Percentiles rank a stretch among this genome's conserved stretches.
Evolutionary conservation across 176 grass and related monocot species (phyloP).

Genomic region (Thinopyrum elongatum): DNA sequence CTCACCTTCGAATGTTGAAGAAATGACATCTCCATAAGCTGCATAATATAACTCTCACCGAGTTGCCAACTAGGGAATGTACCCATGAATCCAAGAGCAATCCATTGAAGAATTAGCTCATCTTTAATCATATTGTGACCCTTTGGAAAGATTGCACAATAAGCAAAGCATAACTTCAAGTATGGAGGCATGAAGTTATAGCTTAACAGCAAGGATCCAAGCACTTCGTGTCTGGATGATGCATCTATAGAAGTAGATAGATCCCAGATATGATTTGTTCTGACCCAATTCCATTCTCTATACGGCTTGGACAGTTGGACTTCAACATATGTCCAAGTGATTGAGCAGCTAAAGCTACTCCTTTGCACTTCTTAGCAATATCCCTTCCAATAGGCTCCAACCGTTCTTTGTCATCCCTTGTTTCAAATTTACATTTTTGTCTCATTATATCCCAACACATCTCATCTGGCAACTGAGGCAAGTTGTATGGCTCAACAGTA

Average conservation of each 20-base stretch:
- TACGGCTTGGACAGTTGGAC: background rate
- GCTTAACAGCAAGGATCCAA: background rate
- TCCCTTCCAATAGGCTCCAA: background rate
- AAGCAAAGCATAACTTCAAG: conserved; percentile 25
- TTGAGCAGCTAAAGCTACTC: conserved; percentile 19
- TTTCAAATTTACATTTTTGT: background rate
- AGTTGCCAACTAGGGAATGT: background rate
- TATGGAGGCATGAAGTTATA: background rate
- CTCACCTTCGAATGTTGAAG: background rate
- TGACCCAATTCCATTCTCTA: background rate
- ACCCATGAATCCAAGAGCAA: background rate
- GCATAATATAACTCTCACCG: background rate
- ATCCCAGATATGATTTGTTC: background rate
- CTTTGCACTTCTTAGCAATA: background rate
- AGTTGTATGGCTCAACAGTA: too few relatives aligned
- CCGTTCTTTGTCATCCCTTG: background rate
- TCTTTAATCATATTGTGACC: background rate
- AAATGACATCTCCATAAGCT: conserved; percentile 5
- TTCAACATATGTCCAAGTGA: background rate
- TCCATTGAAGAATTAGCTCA: conserved; percentile 37
- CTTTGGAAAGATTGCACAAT: conserved; percentile 26
- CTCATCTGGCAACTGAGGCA: background rate
- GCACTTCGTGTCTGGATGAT: background rate
- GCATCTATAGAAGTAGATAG: background rate
- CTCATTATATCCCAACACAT: conserved; percentile 14